These are phyloP conservation scores for Chamaenerion angustifolium DNA, from an alignment of 345 rosid genomes.

Conservation along the genomic window DNA sequence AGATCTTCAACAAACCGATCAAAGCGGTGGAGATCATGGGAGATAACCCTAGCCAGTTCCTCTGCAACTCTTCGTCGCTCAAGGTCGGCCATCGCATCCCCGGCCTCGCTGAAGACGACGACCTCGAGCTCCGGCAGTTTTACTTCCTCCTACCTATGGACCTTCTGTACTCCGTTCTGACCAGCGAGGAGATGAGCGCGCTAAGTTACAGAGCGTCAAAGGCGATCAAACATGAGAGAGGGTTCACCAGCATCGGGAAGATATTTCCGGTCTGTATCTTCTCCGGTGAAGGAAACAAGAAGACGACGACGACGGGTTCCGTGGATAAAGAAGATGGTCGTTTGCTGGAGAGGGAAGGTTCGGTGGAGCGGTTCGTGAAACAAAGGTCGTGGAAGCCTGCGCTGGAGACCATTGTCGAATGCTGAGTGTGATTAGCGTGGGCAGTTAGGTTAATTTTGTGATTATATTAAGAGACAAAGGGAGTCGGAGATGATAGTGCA, in stretches of 20 bases:
- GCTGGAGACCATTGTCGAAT: constrained; percentile 44
- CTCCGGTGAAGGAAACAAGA: constrained; percentile 12
- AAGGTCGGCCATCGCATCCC: constrained; percentile 25
- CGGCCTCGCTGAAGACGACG: constrained; percentile 32
- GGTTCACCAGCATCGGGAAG: constrained; percentile 18
- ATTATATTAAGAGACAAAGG: too few species aligned
- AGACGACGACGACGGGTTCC: too few species aligned
- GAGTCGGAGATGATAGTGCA: too few species aligned
- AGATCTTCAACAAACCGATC: constrained; percentile 22
- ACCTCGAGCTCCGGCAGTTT: constrained; percentile 20
- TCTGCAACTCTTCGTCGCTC: constrained; percentile 27
- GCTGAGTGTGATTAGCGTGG: not conserved
- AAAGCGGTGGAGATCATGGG: constrained; percentile 34
- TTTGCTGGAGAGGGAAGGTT: not conserved
- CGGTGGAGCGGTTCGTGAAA: constrained; percentile 10
- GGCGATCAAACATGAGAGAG: constrained; percentile 16
- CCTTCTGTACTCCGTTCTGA: constrained; percentile 38
- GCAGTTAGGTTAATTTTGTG: too few species aligned
- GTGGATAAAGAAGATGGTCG: not conserved
- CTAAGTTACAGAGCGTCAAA: constrained; percentile 22
- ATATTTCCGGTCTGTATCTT: constrained; percentile 34
- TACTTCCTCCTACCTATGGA: constrained; percentile 55
- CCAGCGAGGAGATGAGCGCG: constrained; percentile 29
- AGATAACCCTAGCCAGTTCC: constrained; percentile 30
- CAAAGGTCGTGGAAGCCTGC: constrained; percentile 56